Percentiles rank a stretch among this genome's conserved stretches.
Conservation (phyloP, 495 filamentous ascomycete genomes). For the Neohortaea acidophila region DNA sequence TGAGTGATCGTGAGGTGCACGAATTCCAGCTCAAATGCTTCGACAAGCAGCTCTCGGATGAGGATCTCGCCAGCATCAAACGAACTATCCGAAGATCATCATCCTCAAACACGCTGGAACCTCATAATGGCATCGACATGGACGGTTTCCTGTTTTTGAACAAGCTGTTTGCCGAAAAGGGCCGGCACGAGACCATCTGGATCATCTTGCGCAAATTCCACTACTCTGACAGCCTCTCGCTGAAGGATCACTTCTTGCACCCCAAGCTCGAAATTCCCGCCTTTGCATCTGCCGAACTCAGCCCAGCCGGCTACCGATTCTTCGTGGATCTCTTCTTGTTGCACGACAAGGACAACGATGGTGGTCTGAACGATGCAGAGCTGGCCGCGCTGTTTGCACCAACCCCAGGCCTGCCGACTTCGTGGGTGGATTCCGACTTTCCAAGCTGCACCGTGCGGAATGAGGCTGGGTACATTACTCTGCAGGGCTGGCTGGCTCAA, state of each 20-base stretch:
- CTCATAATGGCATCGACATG: slow-evolving; percentile 54
- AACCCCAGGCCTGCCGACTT: slow-evolving; percentile 72
- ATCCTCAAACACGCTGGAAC: no score
- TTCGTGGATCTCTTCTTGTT: slow-evolving; percentile 92
- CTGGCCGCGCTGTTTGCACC: slow-evolving; percentile 78
- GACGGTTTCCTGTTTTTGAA: slow-evolving; percentile 77
- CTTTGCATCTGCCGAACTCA: slow-evolving; percentile 82
- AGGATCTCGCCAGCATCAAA: slow-evolving; percentile 82
- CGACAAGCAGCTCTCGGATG: slow-evolving; percentile 59
- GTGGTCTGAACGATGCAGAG: slow-evolving; percentile 74
- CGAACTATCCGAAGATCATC: slow-evolving; percentile 48
- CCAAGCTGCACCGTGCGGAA: slow-evolving; percentile 89
- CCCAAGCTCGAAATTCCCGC: slow-evolving; percentile 88
- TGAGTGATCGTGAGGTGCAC: slow-evolving; percentile 78
- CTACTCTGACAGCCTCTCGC: slow-evolving; percentile 82
- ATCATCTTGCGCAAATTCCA: slow-evolving; percentile 89
- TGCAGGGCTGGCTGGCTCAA: slow-evolving; percentile 95
- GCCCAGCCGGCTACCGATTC: slow-evolving; percentile 87
- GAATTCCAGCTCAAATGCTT: slow-evolving; percentile 88
- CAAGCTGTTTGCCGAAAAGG: slow-evolving; percentile 91
- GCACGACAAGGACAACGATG: slow-evolving; percentile 95
- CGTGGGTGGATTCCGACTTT: slow-evolving; percentile 74
- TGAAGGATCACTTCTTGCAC: slow-evolving; percentile 82
- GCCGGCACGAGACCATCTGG: slow-evolving; percentile 97
- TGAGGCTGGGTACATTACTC: slow-evolving; percentile 85